Evolutionary conservation across 306 rosid species (phyloP).

Genomic region (Carpinus fangiana): DNA sequence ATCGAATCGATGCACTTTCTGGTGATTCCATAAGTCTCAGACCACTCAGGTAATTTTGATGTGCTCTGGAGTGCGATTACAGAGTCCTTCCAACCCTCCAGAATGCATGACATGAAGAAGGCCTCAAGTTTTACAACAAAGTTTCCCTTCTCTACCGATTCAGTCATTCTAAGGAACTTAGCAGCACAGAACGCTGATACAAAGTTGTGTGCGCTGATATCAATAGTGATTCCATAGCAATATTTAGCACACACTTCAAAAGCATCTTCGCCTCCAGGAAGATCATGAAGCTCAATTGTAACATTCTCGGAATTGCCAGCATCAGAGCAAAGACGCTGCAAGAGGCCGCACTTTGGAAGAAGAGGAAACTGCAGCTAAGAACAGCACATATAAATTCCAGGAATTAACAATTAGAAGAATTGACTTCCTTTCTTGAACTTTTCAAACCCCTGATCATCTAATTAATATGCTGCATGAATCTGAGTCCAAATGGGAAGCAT

Average conservation of each 20-base stretch:
- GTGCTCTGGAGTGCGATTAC: conserved; percentile 65
- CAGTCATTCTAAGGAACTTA: conserved; percentile 81
- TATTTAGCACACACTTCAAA: conserved; percentile 89
- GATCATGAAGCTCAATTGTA: conserved; percentile 71
- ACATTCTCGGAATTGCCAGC: conserved; percentile 41
- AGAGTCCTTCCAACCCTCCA: conserved; percentile 95
- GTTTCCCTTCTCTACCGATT: conserved; percentile 72
- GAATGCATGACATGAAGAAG: conserved; percentile 82
- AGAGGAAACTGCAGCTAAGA: conserved; percentile 75
- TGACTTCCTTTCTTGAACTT: neutral
- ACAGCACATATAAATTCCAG: conserved; percentile 4
- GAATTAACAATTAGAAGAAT: conserved; percentile 20
- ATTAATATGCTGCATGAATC: too few species aligned
- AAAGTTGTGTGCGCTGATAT: conserved; percentile 85
- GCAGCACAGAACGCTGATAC: conserved; percentile 75
- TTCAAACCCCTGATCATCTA: neutral
- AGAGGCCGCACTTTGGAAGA: conserved; percentile 71
- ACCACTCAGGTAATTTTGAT: conserved; percentile 69
- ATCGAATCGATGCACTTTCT: conserved; percentile 87
- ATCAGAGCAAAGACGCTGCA: conserved; percentile 73
- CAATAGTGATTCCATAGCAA: conserved; percentile 84
- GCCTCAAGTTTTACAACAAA: conserved; percentile 76
- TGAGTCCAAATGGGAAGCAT: neutral
- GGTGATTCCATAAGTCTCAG: conserved; percentile 83
- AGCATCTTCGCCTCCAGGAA: conserved; percentile 84